These are phyloP conservation scores for Coemansia sp. DNA, from an alignment of 192 early-diverging fungal species.

Conservation along the genomic window DNA sequence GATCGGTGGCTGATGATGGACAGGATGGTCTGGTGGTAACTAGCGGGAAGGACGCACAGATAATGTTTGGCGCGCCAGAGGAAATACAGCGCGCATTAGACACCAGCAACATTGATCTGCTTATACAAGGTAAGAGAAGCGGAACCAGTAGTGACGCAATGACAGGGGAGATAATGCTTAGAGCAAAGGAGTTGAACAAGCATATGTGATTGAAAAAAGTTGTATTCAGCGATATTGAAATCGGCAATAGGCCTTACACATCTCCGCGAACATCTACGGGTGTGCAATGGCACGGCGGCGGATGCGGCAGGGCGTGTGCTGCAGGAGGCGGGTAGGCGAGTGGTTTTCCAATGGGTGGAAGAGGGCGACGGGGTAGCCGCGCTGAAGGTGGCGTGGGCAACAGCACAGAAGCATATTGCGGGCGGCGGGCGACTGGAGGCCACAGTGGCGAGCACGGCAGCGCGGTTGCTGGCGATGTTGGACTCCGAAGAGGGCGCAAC, in stretches of 20 bases:
- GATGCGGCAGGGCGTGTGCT: constrained; percentile 10
- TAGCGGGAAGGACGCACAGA: constrained; percentile 22
- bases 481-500: constrained; percentile 18
- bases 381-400: constrained; percentile 31
- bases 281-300: constrained; percentile 26
- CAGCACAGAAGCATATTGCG: constrained; percentile 17
- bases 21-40: background rate
- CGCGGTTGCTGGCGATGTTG: constrained; percentile 21
- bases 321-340: constrained; percentile 30
- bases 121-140: constrained; percentile 46
- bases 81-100: constrained; percentile 32
- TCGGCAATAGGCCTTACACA: constrained; percentile 37
- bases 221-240: background rate
- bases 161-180: too few species aligned
- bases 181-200: background rate
- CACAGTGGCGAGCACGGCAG: constrained; percentile 23
- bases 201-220: background rate
- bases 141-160: too few species aligned
- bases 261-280: constrained; percentile 44
- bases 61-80: constrained; percentile 34
- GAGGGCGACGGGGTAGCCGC: constrained; percentile 14
- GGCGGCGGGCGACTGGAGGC: constrained; percentile 25
- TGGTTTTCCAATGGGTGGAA: constrained; percentile 50
- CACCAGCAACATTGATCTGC: constrained; percentile 35
- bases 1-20: background rate